Percentiles rank a stretch among this genome's conserved stretches.
Evolutionary conservation across 345 rosid genomes (phyloP).

Genomic region (Arabidopsis suecica): DNA sequence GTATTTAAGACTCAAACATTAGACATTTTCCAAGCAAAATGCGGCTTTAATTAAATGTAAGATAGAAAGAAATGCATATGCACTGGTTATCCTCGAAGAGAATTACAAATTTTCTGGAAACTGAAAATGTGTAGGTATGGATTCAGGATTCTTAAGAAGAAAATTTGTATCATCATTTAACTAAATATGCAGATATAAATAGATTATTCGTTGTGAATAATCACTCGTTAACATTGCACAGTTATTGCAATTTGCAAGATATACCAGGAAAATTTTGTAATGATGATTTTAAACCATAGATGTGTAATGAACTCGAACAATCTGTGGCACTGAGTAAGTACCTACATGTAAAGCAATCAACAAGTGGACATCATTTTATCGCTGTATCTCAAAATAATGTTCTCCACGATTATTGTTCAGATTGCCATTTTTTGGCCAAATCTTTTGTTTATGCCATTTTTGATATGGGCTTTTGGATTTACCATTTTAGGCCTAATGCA

Average conservation of each 20-base stretch:
- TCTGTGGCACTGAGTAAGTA: constrained; percentile 29
- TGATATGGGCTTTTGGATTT: no score
- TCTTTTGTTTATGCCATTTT: no score
- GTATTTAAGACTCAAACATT: no score
- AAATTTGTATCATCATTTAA: neutral
- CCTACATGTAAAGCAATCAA: constrained; percentile 35
- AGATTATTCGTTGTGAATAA: constrained; percentile 9
- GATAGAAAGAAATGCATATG: neutral
- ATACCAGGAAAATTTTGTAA: constrained; percentile 6
- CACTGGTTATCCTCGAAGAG: neutral
- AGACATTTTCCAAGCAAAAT: neutral
- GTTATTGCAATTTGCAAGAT: constrained; percentile 23
- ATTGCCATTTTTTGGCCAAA: no score
- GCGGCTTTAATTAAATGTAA: neutral
- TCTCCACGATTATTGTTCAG: constrained; percentile 4
- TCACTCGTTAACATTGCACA: neutral
- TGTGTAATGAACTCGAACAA: constrained; percentile 30
- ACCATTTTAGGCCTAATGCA: no score
- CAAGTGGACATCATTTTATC: constrained; percentile 38
- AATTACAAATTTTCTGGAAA: neutral
- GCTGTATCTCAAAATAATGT: constrained; percentile 30
- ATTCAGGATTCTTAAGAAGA: neutral
- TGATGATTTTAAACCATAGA: constrained; percentile 8
- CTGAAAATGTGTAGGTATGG: neutral
- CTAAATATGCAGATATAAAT: neutral